phyloP scores from a whole-genome alignment of 2,329 filamentous ascomycete genomes.

The Colletotrichum abscissum region DNA sequence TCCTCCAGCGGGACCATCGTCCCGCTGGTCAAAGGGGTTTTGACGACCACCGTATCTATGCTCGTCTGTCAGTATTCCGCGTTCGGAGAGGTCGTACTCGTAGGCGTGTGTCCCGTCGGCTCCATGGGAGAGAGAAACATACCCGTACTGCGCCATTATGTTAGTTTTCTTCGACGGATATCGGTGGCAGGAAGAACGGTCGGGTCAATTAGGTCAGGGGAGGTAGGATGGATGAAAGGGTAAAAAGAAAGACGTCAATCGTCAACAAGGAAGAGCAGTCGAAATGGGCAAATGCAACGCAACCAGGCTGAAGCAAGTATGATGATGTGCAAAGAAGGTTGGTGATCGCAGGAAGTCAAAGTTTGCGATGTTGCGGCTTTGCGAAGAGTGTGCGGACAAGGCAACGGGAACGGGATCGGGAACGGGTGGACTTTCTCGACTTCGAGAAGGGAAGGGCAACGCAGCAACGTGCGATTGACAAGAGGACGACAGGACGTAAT shows the following conservation, averaged over 20 bases:
- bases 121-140: slow-evolving; percentile 42
- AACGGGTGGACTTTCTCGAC: slow-evolving; percentile 25
- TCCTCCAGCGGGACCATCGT: slow-evolving; percentile 44
- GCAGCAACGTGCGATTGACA: slow-evolving; percentile 13
- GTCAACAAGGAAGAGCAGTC: neutral
- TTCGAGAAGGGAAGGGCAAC: slow-evolving; percentile 29
- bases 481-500: slow-evolving; percentile 1
- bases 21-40: slow-evolving; percentile 71
- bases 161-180: slow-evolving; percentile 43
- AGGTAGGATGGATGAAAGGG: neutral
- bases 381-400: neutral
- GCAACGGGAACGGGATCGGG: neutral
- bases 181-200: slow-evolving; percentile 10
- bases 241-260: neutral
- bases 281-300: slow-evolving; percentile 29
- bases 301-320: slow-evolving; percentile 32
- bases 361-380: neutral
- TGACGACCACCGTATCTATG: slow-evolving; percentile 64
- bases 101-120: slow-evolving; percentile 29
- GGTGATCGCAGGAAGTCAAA: slow-evolving; percentile 17
- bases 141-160: slow-evolving; percentile 61
- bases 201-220: slow-evolving; percentile 3
- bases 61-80: slow-evolving; percentile 44
- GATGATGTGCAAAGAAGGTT: slow-evolving; percentile 33
- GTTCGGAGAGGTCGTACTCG: slow-evolving; percentile 27